These are phyloP conservation scores for Globisporangium middletonii DNA, from an alignment of 352 stramenopile species.

Conservation along the genomic window DNA sequence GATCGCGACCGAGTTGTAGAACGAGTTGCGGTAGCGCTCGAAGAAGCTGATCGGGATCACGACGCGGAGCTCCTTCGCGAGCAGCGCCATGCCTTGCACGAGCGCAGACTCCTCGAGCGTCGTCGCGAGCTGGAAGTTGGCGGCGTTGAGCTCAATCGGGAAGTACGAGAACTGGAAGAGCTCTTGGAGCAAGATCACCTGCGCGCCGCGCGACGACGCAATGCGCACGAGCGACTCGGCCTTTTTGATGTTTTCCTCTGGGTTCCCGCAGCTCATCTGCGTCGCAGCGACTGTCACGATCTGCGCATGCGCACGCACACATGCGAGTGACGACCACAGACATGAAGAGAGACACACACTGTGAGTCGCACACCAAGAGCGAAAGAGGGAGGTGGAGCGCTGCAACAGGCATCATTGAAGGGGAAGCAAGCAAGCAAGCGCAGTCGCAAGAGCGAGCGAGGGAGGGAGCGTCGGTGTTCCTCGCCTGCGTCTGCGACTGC, in stretches of 20 bases:
- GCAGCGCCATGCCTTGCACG: slow-evolving; percentile 79
- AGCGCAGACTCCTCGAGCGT: slow-evolving; percentile 78
- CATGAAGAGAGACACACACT: too few relatives aligned
- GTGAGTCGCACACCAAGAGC: too few relatives aligned
- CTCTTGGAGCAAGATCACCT: slow-evolving; percentile 90
- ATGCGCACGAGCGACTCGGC: slow-evolving; percentile 87
- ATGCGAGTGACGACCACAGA: too few relatives aligned
- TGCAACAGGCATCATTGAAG: too few relatives aligned
- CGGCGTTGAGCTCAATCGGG: slow-evolving; percentile 84
- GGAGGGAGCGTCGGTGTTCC: background rate
- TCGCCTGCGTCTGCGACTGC: background rate
- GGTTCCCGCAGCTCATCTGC: slow-evolving; percentile 84
- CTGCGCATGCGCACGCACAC: slow-evolving; percentile 14
- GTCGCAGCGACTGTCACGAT: slow-evolving; percentile 83
- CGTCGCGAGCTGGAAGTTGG: slow-evolving; percentile 87
- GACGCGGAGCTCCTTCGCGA: slow-evolving; percentile 88
- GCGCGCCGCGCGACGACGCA: slow-evolving; percentile 77
- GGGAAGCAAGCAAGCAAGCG: background rate
- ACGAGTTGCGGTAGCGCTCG: slow-evolving; percentile 86
- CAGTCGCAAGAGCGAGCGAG: background rate
- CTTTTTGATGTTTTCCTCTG: slow-evolving; percentile 89
- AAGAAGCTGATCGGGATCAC: slow-evolving; percentile 92
- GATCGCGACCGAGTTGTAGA: slow-evolving; percentile 91
- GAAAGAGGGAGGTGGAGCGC: too few relatives aligned
- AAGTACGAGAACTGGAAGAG: slow-evolving; percentile 91